Base-by-base conservation (phyloP, 371 early-diverging fungal species). In the Mucor plumbeus region DNA sequence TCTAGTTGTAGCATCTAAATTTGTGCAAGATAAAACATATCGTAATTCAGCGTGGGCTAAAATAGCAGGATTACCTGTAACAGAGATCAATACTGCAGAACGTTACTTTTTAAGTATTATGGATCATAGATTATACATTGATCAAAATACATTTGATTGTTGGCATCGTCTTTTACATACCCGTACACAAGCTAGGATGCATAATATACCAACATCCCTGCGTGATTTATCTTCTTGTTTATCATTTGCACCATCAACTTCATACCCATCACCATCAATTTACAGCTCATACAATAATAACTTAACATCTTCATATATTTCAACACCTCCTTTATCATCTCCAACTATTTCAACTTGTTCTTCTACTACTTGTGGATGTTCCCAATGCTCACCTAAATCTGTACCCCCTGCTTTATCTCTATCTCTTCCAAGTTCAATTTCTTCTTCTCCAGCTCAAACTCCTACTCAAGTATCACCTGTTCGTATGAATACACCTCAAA, bases 31-130 rank as follows among this genome's bases (percentile, higher is more conserved):
- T 74, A 86, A 87, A 65, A 87, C 91, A 34, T 92, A 89, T 70
- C 85, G 90, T 47, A 91, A 90, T 82, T 86, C 85, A 53, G 90
- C 90, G n/a, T 92, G 92, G 92, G 87, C 87, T 55, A 87, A 88
- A 73, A 87, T 92, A 41, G 90, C 92, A 21, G 84, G 88, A 55
- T 82, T 92, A 41, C 85, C 91, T 31, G 83, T 90, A 7, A 55
- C 75, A 17, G 91, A 93, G 79, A 86, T 94, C 69, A 88, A 88
- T 78, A 84, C 84, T 38, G 88, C 91, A 64, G 92, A 92, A 76
- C 76, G 86, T 11, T 84, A 83, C 41, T 92, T 92, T 75, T 67
- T 92, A 15, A 76, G 86, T 44, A 75, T 89, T 63, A 86, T 92
- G 58, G 85, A 90, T 68, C 89, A 92, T 68, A 78, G 81, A 36